phyloP scores from a whole-genome alignment of 2,329 filamentous ascomycete genomes.

The Aphanocladium album region DNA sequence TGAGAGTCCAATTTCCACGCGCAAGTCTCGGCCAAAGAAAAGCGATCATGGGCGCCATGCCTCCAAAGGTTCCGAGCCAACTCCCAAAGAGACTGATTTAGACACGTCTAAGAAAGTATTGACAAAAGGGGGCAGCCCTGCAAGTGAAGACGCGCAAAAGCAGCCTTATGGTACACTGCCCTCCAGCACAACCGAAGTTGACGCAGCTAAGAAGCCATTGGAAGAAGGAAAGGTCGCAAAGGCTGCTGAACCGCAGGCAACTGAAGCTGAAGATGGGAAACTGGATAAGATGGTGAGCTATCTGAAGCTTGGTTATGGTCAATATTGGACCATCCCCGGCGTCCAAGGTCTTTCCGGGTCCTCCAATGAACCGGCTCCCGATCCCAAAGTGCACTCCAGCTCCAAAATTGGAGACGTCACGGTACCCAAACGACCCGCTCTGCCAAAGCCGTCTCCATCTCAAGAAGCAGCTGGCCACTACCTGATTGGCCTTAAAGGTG shows the following conservation, averaged over 20 bases:
- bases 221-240: neutral
- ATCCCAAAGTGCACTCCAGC: constrained; percentile 14
- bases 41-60: neutral
- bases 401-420: constrained; percentile 6
- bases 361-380: constrained; percentile 10
- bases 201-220: neutral
- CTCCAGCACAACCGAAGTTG: neutral
- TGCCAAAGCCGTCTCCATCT: constrained; percentile 19
- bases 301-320: constrained; percentile 62
- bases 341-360: constrained; percentile 15
- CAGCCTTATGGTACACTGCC: neutral
- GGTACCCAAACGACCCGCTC: constrained; percentile 3
- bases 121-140: neutral
- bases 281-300: constrained; percentile 57
- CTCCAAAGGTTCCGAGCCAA: neutral
- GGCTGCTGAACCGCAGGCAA: neutral
- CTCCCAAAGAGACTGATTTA: neutral
- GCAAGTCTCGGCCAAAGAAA: constrained; percentile 42
- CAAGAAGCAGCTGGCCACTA: constrained; percentile 44
- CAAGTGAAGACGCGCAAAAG: neutral
- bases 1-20: constrained; percentile 67
- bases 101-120: neutral
- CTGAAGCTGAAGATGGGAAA: constrained; percentile 30
- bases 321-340: constrained; percentile 53
- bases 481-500: constrained; percentile 63